These are phyloP conservation scores for Jaenimonas drosophilae DNA, from an alignment of 208 protist genomes.

Conservation along the genomic window DNA sequence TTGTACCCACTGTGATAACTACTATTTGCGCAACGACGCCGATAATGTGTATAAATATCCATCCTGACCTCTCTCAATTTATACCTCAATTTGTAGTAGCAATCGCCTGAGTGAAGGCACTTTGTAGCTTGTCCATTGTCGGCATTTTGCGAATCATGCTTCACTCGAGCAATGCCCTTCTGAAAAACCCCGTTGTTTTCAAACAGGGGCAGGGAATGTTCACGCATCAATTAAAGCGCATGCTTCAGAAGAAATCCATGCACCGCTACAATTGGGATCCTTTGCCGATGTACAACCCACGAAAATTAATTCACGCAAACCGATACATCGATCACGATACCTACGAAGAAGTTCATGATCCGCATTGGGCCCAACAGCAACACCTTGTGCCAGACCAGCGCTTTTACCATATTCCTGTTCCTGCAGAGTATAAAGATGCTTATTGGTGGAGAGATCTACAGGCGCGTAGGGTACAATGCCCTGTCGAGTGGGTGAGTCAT, in stretches of 20 bases:
- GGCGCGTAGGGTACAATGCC: constrained; percentile 83
- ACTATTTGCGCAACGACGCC: too few relatives aligned
- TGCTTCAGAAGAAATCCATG: constrained; percentile 86
- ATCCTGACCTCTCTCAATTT: too few relatives aligned
- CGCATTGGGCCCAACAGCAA: constrained; percentile 57
- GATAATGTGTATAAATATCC: too few relatives aligned
- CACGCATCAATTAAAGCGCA: constrained; percentile 82
- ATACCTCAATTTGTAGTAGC: too few relatives aligned
- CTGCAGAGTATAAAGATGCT: constrained; percentile 83
- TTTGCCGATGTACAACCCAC: constrained; percentile 85
- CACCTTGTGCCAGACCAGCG: constrained; percentile 80
- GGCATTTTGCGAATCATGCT: constrained; percentile 34
- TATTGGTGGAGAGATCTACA: constrained; percentile 90
- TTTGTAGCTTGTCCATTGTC: not conserved
- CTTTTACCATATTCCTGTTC: constrained; percentile 71
- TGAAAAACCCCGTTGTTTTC: constrained; percentile 86
- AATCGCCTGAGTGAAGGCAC: too few relatives aligned
- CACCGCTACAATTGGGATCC: constrained; percentile 87
- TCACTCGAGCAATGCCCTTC: constrained; percentile 11
- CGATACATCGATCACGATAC: constrained; percentile 73
- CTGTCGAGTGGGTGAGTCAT: constrained; percentile 76
- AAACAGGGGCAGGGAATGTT: constrained; percentile 90
- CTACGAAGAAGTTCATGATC: constrained; percentile 72
- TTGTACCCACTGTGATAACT: too few relatives aligned
- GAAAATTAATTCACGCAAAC: constrained; percentile 75